Evolutionary conservation across 2,329 filamentous ascomycete species (phyloP), one percentile per base, ranked within the genome.

Genomic region (Cytospora chrysosperma): DNA sequence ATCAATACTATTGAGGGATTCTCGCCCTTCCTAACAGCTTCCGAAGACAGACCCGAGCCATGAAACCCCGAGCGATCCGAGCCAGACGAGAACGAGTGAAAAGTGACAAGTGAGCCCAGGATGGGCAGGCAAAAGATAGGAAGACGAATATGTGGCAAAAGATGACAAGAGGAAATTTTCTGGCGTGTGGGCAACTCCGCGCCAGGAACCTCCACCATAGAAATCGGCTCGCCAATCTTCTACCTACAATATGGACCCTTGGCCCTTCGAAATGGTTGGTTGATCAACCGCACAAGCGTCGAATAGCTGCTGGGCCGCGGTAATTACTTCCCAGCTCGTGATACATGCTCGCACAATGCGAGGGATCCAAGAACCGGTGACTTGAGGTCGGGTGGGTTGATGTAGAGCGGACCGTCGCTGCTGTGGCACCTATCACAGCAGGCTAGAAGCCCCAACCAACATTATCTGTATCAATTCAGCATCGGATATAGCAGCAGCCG

Each of bases 11-110:
- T 32, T 30, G 53, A 37, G 24, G 7, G 34, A 17, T 50, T 50
- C 56, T 65, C 60, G 28, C 34, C 34, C 49, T 56, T 53, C 24
- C 21, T 51, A 43, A n/a, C 56, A 53, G 37, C 30, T 58, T 19
- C 40, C 32, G 17, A 52, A 53, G n/a, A 17, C 27, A 40, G 34
- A 51, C 34, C 40, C 28, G 9, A n/a, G 21, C n/a, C 17, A 26
- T 49, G 37, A 26, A 55, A 17, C n/a, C n/a, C 17, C 55, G 4
- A 12, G 27, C 51, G 28, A 17, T 27, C 27, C 37, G 13, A 21
- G 30, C 5, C n/a, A 17, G 12, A 17, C 37, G 1, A 28, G 51
- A 12, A 27, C 19, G n/a, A 40, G 37, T 40, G 19, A 40, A 7
- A 40, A 40, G 37, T 40, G 19, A 40, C 12, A 10, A 40, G 17